Percentiles rank a stretch among this genome's conserved stretches.
Conservation (phyloP, 306 rosid genomes). For the Trifolium repens region DNA sequence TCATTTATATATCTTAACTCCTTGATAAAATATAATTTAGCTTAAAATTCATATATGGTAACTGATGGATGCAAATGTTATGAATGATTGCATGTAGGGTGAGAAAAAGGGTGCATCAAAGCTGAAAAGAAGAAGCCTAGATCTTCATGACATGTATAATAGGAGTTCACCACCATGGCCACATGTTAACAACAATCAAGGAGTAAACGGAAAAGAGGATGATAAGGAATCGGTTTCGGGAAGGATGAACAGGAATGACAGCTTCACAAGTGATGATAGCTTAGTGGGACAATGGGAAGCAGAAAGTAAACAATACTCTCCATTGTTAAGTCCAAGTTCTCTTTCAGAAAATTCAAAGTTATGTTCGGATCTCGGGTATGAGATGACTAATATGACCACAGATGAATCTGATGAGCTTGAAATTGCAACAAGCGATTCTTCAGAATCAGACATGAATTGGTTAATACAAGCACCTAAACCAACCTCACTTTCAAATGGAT, state of each 20-base stretch:
- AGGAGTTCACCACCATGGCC: conserved; percentile 59
- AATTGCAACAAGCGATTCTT: conserved; percentile 78
- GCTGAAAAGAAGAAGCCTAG: conserved; percentile 74
- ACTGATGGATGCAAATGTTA: conserved; percentile 9
- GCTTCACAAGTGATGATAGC: conserved; percentile 59
- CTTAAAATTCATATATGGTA: conserved; percentile 1
- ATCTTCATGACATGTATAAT: conserved; percentile 63
- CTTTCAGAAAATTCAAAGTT: conserved; percentile 55
- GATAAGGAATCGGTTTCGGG: conserved; percentile 65
- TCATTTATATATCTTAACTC: conserved; percentile 11
- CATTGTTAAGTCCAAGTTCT: conserved; percentile 49
- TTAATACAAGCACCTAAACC: conserved; percentile 50
- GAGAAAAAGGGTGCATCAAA: conserved; percentile 44
- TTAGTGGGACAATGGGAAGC: conserved; percentile 67
- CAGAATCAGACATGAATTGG: conserved; percentile 85
- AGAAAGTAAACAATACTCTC: conserved; percentile 53
- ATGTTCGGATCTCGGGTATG: conserved; percentile 49
- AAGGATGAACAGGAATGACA: conserved; percentile 56
- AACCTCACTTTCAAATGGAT: conserved; percentile 52
- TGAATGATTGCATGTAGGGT: conserved; percentile 43
- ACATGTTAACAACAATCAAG: conserved; percentile 17
- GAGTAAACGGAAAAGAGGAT: conserved; percentile 51
- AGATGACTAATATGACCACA: conserved; percentile 41
- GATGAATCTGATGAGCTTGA: conserved; percentile 81
- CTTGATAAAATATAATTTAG: background rate